Evolutionary conservation across 2,329 filamentous ascomycete genomes (phyloP).

Genomic region (Talaromyces sp.): DNA sequence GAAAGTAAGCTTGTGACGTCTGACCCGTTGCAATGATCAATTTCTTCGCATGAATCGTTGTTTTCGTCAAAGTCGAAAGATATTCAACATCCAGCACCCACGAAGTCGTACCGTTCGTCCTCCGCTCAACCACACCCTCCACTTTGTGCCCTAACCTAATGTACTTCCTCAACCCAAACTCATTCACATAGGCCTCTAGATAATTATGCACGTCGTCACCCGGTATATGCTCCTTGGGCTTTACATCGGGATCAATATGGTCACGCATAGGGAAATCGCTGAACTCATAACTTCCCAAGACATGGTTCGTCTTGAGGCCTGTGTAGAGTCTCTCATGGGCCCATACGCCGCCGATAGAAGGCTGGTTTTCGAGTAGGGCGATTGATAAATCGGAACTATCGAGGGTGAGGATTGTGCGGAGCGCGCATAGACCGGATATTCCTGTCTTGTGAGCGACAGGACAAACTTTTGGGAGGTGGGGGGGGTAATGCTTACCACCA

Average conservation of each 20-base stretch:
- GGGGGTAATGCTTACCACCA: not conserved
- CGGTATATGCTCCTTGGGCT: conserved; percentile 57
- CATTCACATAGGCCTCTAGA: conserved; percentile 53
- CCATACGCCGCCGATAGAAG: conserved; percentile 63
- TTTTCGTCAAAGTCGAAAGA: not conserved
- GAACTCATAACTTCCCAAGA: conserved; percentile 69
- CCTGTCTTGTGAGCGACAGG: not conserved
- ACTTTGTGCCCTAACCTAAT: conserved; percentile 35
- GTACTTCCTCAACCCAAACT: conserved; percentile 49
- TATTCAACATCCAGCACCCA: conserved; percentile 35
- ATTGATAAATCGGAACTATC: not conserved
- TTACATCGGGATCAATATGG: conserved; percentile 47
- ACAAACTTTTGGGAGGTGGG: too few relatives aligned
- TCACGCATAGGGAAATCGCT: conserved; percentile 68
- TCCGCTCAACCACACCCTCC: not conserved
- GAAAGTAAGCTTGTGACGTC: conserved; percentile 57
- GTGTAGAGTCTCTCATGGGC: conserved; percentile 62
- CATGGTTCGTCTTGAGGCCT: conserved; percentile 70
- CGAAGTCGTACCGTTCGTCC: conserved; percentile 28
- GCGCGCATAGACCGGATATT: not conserved
- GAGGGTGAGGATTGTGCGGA: not conserved
- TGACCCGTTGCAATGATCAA: conserved; percentile 62
- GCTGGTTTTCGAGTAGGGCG: not conserved
- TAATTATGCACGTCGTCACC: conserved; percentile 57
- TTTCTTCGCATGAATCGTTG: conserved; percentile 34